Evolutionary conservation across 352 stramenopile species (phyloP).

Genomic region (Thraustochytrium striatum): DNA sequence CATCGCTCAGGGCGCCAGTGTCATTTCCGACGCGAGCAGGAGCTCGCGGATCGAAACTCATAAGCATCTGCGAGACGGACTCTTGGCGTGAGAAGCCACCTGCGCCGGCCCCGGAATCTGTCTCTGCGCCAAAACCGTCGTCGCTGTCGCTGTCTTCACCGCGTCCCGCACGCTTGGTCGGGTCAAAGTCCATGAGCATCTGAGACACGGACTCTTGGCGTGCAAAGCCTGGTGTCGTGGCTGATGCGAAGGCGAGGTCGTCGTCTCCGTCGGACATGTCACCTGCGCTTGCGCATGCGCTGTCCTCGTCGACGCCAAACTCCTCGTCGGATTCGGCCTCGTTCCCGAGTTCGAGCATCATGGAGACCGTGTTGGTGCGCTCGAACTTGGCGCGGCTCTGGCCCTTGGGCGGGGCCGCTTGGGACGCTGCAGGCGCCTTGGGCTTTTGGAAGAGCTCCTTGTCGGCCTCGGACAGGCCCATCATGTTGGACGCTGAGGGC

Average conservation of each 20-base stretch:
- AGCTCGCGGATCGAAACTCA: no score
- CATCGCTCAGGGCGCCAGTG: no score
- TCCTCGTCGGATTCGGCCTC: background rate
- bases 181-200: slow-evolving; percentile 1
- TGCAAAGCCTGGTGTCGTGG: background rate
- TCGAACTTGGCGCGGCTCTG: background rate
- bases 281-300: background rate
- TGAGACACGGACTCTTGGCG: slow-evolving; percentile 28
- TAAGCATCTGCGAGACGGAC: no score
- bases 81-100: no score
- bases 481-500: slow-evolving; percentile 3
- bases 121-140: background rate
- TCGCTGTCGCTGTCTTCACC: background rate
- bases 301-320: background rate
- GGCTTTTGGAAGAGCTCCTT: no score
- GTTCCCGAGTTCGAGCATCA: background rate
- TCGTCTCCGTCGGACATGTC: background rate
- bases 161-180: background rate
- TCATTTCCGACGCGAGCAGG: no score
- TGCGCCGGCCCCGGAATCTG: background rate
- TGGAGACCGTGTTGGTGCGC: background rate
- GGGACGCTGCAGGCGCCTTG: no score
- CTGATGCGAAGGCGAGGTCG: background rate
- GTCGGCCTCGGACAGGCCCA: background rate
- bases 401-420: no score